Evolutionary conservation across 306 rosid genomes (phyloP).

Genomic region (Inga laurina): DNA sequence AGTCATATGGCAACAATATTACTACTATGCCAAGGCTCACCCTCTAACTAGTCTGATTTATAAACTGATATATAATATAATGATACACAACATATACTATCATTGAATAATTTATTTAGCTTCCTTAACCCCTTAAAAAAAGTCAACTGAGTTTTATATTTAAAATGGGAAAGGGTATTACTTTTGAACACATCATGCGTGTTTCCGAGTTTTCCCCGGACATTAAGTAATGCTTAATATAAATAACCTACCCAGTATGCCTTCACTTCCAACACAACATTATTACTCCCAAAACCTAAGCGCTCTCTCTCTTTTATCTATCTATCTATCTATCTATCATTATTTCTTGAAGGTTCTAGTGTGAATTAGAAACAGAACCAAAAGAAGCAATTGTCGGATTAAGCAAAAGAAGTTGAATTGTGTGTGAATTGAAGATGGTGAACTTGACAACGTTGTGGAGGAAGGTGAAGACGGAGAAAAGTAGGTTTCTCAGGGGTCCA

Average conservation of each 20-base stretch:
- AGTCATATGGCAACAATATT: no score
- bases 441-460: constrained; percentile 56
- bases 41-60: no score
- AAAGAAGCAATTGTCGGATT: no score
- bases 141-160: no score
- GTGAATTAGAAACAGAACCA: background rate
- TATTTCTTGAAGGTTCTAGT: background rate
- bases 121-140: no score
- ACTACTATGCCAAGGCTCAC: no score
- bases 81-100: no score
- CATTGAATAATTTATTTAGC: no score
- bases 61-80: no score
- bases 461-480: constrained; percentile 54
- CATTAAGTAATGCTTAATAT: background rate
- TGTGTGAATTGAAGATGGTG: constrained; percentile 21
- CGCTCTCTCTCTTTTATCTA: background rate
- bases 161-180: no score
- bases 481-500: constrained; percentile 11
- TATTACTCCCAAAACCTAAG: background rate
- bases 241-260: background rate
- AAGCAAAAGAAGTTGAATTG: background rate
- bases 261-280: background rate
- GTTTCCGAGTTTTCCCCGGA: background rate
- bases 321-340: background rate
- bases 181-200: no score